Conservation (phyloP, 441 rosid genomes). For the Euphorbia celastroides region DNA sequence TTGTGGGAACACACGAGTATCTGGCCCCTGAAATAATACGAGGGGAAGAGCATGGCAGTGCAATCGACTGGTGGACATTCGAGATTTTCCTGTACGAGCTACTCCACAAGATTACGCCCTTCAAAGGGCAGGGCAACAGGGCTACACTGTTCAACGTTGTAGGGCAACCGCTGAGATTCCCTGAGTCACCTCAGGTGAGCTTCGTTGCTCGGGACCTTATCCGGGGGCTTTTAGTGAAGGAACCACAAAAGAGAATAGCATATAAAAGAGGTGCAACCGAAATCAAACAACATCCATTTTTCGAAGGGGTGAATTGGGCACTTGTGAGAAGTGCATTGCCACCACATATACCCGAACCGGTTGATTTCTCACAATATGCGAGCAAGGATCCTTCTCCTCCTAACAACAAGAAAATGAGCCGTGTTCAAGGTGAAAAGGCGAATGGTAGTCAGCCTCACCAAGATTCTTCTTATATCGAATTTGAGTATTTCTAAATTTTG, state of each 20-base stretch:
- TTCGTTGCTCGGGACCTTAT: conserved; percentile 66
- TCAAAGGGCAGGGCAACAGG: conserved; percentile 75
- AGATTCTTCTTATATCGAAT: conserved; percentile 57
- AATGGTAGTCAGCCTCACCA: conserved; percentile 21
- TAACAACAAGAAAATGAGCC: conserved; percentile 23
- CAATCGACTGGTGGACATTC: conserved; percentile 93
- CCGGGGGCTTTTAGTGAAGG: conserved; percentile 64
- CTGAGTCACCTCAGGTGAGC: conserved; percentile 65
- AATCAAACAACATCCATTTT: conserved; percentile 81
- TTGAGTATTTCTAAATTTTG: conserved; percentile 60
- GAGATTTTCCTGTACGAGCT: conserved; percentile 82
- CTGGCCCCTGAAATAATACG: conserved; percentile 82
- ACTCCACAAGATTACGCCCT: conserved; percentile 71
- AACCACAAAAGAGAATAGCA: conserved; percentile 70
- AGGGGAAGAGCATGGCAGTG: conserved; percentile 93
- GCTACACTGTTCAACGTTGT: conserved; percentile 78
- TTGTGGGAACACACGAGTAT: conserved; percentile 88
- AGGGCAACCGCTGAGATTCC: conserved; percentile 72
- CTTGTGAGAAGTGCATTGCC: conserved; percentile 71
- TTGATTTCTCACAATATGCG: conserved; percentile 55
- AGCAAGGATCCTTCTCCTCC: conserved; percentile 38
- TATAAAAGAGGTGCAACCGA: conserved; percentile 84
- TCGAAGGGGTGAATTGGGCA: conserved; percentile 91
- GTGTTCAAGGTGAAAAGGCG: conserved; percentile 23
- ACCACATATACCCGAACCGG: conserved; percentile 71